These are phyloP conservation scores for Pleurozium schreberi DNA, from an alignment of 225 moss, liverwort and hornwort genomes.

Conservation along the genomic window DNA sequence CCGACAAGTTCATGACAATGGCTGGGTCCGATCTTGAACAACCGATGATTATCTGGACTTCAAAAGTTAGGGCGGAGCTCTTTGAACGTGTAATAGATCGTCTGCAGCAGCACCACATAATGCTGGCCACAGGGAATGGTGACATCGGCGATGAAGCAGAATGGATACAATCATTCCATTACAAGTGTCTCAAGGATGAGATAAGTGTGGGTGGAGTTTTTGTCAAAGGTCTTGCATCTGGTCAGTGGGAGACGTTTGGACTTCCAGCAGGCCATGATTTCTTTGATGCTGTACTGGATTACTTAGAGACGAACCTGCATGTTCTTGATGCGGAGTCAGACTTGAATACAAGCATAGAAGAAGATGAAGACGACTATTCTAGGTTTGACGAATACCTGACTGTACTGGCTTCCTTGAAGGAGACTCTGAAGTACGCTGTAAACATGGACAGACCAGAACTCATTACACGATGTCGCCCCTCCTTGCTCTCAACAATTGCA, in stretches of 20 bases:
- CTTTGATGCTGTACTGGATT: slow-evolving; percentile 60
- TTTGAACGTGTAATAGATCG: slow-evolving; percentile 64
- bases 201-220: slow-evolving; percentile 82
- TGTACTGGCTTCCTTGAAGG: slow-evolving; percentile 64
- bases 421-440: slow-evolving; percentile 72
- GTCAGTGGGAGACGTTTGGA: slow-evolving; percentile 81
- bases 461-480: slow-evolving; percentile 34
- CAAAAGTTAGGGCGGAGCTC: slow-evolving; percentile 71
- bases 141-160: slow-evolving; percentile 69
- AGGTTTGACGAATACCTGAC: slow-evolving; percentile 49
- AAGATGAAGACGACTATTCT: slow-evolving; percentile 3
- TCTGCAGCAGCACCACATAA: slow-evolving; percentile 58
- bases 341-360: slow-evolving; percentile 16
- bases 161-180: slow-evolving; percentile 76
- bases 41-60: slow-evolving; percentile 87
- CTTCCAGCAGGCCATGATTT: slow-evolving; percentile 74
- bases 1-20: slow-evolving; percentile 84
- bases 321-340: slow-evolving; percentile 39
- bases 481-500: slow-evolving; percentile 52
- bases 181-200: slow-evolving; percentile 71
- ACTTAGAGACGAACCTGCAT: slow-evolving; percentile 48
- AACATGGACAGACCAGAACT: slow-evolving; percentile 72
- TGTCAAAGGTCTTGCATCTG: slow-evolving; percentile 70
- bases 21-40: slow-evolving; percentile 78
- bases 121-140: slow-evolving; percentile 60